phyloP scores from a whole-genome alignment of 2,329 filamentous ascomycete species.

The Curvularia eragrostidis region DNA sequence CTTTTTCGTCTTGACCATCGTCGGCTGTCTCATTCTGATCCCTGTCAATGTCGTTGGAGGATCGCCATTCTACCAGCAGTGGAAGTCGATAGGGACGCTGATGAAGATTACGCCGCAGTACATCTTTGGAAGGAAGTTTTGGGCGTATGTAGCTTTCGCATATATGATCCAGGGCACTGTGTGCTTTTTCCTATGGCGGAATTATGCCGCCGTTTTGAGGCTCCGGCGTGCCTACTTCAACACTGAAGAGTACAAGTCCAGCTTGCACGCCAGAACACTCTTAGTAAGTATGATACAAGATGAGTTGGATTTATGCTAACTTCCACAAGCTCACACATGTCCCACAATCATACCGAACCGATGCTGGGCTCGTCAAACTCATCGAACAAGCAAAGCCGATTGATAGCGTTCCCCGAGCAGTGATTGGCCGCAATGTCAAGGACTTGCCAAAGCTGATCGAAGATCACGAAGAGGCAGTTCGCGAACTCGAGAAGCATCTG shows the following conservation, averaged over 20 bases:
- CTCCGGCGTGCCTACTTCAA: constrained; percentile 81
- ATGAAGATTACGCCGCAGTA: constrained; percentile 65
- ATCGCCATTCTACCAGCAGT: constrained; percentile 44
- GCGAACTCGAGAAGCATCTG: constrained; percentile 79
- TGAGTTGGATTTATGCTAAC: not conserved
- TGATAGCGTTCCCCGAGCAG: constrained; percentile 76
- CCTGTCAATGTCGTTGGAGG: constrained; percentile 71
- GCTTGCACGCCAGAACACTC: constrained; percentile 74
- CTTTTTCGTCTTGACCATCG: constrained; percentile 73
- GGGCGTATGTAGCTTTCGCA: constrained; percentile 65
- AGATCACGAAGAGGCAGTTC: constrained; percentile 80
- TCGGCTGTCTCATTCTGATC: constrained; percentile 79
- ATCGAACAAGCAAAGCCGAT: constrained; percentile 80
- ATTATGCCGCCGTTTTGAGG: constrained; percentile 75
- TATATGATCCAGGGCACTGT: constrained; percentile 75
- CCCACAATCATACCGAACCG: constrained; percentile 73
- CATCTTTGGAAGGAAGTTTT: constrained; percentile 59
- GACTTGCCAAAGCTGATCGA: constrained; percentile 83
- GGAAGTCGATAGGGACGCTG: constrained; percentile 39
- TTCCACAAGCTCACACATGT: constrained; percentile 75
- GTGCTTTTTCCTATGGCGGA: constrained; percentile 84
- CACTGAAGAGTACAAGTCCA: constrained; percentile 83
- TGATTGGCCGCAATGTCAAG: constrained; percentile 89
- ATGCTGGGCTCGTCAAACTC: constrained; percentile 87
- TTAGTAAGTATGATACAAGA: constrained; percentile 51